Conservation (phyloP, 768 basidiomycete species). For the Boletus subparvulus region DNA sequence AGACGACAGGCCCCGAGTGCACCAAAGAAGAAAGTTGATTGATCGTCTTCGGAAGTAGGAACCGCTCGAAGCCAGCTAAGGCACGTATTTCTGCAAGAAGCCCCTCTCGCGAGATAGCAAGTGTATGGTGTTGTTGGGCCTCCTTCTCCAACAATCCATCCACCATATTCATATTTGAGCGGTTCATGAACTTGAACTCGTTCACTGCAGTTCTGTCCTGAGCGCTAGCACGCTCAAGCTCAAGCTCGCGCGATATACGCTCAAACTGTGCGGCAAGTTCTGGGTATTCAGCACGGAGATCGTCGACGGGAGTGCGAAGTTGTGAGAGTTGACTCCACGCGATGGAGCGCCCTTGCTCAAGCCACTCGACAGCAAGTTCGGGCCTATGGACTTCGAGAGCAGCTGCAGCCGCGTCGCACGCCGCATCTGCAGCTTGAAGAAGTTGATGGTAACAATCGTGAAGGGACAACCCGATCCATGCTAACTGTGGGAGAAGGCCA, state of each 20-base stretch:
- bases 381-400: background rate
- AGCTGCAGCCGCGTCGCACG: background rate
- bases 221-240: background rate
- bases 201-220: too few species aligned
- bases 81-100: background rate
- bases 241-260: background rate
- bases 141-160: background rate
- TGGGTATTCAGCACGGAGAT: background rate
- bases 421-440: background rate
- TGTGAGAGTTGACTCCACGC: background rate
- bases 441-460: background rate
- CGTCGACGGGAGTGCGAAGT: background rate
- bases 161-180: too few species aligned
- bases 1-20: background rate
- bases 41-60: background rate
- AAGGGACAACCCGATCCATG: background rate
- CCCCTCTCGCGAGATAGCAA: background rate
- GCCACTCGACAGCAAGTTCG: conserved; percentile 1
- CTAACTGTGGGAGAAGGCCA: background rate
- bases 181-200: too few species aligned
- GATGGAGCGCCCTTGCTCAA: background rate
- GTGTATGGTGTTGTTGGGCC: background rate
- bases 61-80: background rate
- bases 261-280: too few species aligned
- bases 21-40: background rate